Conservation (phyloP, 2,329 filamentous ascomycete genomes). For the Basipetospora chlamydospora region DNA sequence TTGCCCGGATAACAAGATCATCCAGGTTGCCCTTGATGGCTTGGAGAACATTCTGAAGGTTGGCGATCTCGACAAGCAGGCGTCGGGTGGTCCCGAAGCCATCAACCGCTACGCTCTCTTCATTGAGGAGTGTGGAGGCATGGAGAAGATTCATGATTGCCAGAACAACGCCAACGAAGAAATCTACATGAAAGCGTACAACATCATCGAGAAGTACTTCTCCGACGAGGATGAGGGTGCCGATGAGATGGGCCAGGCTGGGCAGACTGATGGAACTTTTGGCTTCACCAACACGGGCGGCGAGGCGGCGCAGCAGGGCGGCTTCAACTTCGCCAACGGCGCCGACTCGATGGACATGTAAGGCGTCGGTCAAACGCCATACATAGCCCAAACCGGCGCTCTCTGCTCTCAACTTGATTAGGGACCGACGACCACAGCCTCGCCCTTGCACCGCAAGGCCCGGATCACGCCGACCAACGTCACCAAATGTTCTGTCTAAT, state of each 20-base stretch:
- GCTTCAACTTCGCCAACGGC: conserved; percentile 84
- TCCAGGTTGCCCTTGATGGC: conserved; percentile 93
- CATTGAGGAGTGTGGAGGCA: conserved; percentile 96
- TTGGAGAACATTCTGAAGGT: conserved; percentile 99
- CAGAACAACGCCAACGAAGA: conserved; percentile 99
- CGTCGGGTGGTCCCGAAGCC: conserved; percentile 56
- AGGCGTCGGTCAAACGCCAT: conserved; percentile 11
- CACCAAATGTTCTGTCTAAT: too few relatives aligned
- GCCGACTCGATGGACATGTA: conserved; percentile 54
- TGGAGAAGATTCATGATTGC: conserved; percentile 99
- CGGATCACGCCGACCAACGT: too few relatives aligned
- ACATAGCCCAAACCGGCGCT: background rate
- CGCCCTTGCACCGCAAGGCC: too few relatives aligned
- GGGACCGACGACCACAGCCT: too few relatives aligned
- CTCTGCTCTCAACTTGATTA: conserved; percentile 1
- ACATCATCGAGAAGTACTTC: conserved; percentile 99
- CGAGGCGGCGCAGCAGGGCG: conserved; percentile 45
- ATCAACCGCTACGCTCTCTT: conserved; percentile 97
- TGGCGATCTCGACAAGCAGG: conserved; percentile 94
- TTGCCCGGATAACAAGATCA: conserved; percentile 99
- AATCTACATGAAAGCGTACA: conserved; percentile 99
- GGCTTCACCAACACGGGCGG: conserved; percentile 55
- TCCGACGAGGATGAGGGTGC: conserved; percentile 95
- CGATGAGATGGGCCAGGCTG: conserved; percentile 56
- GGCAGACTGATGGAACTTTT: conserved; percentile 58